phyloP scores from a whole-genome alignment of 2,329 filamentous ascomycete species.

The Ascochyta viciae-villosae region DNA sequence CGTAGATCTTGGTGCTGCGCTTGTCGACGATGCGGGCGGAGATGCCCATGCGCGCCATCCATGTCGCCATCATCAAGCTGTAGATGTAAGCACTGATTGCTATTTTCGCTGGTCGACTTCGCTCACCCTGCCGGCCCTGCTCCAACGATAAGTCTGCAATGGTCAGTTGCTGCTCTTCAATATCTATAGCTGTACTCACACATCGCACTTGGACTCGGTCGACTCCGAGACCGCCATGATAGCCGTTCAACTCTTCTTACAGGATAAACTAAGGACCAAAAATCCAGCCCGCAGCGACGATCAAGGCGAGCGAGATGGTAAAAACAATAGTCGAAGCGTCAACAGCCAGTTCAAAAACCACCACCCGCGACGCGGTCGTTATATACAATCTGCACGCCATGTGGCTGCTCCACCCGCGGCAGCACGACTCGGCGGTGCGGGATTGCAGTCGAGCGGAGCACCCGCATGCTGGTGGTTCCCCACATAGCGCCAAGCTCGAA shows the following conservation, averaged over 20 bases:
- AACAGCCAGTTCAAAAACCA: not conserved
- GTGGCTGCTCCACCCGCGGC: slow-evolving; percentile 12
- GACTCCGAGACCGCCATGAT: slow-evolving; percentile 31
- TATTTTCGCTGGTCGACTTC: not conserved
- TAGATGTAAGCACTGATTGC: not conserved
- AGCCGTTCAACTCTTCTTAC: not conserved
- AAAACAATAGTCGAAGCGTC: slow-evolving; percentile 5
- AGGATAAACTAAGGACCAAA: not conserved
- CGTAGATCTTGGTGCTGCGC: slow-evolving; percentile 50
- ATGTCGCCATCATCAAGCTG: slow-evolving; percentile 51
- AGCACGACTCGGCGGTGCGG: slow-evolving; percentile 24
- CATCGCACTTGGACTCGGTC: slow-evolving; percentile 45
- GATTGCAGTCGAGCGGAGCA: not conserved
- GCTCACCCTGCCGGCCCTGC: slow-evolving; percentile 49
- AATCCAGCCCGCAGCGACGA: not conserved
- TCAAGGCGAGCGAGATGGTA: not conserved
- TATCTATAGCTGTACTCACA: slow-evolving; percentile 28
- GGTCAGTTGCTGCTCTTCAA: no score
- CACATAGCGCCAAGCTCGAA: slow-evolving; percentile 30
- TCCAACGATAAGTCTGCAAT: slow-evolving; percentile 46
- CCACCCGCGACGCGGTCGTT: not conserved
- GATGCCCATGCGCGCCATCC: slow-evolving; percentile 52
- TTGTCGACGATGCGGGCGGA: slow-evolving; percentile 53
- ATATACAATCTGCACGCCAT: slow-evolving; percentile 10
- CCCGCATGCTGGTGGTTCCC: slow-evolving; percentile 23